Conservation (phyloP, 441 rosid species). For the Theobroma grandiflorum region DNA sequence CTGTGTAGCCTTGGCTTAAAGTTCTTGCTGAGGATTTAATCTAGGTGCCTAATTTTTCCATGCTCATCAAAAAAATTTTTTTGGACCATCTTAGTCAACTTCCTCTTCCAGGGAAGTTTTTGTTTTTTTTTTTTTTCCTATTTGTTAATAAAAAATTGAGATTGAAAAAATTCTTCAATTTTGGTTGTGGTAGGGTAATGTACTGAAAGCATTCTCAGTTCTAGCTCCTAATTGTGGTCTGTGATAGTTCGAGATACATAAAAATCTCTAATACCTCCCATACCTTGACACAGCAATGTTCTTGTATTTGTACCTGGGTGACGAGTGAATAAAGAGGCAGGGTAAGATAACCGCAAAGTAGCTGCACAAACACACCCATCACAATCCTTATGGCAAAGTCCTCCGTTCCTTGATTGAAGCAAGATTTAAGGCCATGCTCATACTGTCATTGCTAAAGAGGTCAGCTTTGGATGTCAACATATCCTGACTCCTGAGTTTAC, state of each 20-base stretch:
- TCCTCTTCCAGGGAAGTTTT: not conserved
- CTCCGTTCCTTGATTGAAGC: conserved; percentile 36
- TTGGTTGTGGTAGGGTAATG: not conserved
- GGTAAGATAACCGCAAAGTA: conserved; percentile 47
- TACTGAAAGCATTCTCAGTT: not conserved
- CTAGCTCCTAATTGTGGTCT: not conserved
- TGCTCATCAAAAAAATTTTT: not conserved
- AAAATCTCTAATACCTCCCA: not conserved
- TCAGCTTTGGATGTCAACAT: conserved; percentile 9
- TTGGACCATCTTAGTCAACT: not conserved
- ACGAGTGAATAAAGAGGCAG: conserved; percentile 51
- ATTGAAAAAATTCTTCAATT: not conserved
- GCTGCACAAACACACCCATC: conserved; percentile 38
- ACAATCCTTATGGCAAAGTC: conserved; percentile 35
- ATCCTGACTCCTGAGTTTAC: not conserved
- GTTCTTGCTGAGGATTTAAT: no score
- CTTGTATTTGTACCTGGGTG: conserved; percentile 38
- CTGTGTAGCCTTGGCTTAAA: no score
- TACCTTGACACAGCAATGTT: not conserved
- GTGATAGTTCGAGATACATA: no score
- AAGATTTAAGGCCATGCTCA: conserved; percentile 42
- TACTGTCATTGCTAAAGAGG: conserved; percentile 32
- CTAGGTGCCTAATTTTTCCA: not conserved
- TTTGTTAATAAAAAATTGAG: not conserved
- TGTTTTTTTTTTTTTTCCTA: not conserved